These are phyloP conservation scores for Xylariaceae sp. DNA, from an alignment of 2,329 filamentous ascomycete genomes.

Conservation along the genomic window DNA sequence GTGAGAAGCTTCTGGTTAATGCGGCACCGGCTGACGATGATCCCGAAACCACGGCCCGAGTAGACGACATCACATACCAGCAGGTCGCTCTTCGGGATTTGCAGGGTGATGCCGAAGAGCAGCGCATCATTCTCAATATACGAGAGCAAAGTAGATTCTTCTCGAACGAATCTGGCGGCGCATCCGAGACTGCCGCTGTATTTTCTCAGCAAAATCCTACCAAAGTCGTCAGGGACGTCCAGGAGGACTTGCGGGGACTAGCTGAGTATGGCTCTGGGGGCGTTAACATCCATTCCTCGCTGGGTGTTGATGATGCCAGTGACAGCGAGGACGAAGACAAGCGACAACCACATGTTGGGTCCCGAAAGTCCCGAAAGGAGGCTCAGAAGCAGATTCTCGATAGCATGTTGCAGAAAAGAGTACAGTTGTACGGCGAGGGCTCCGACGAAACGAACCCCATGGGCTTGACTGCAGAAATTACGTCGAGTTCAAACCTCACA, in stretches of 20 bases:
- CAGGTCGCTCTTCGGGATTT: slow-evolving; percentile 77
- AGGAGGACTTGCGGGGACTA: slow-evolving; percentile 54
- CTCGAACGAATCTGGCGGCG: slow-evolving; percentile 50
- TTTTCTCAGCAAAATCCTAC: slow-evolving; percentile 67
- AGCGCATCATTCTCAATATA: slow-evolving; percentile 77
- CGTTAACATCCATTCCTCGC: slow-evolving; percentile 56
- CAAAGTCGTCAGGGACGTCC: slow-evolving; percentile 61
- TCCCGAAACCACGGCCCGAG: slow-evolving; percentile 54
- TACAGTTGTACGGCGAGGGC: slow-evolving; percentile 50
- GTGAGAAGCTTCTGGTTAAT: slow-evolving; percentile 87
- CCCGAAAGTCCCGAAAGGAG: slow-evolving; percentile 57
- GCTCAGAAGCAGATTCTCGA: slow-evolving; percentile 63
- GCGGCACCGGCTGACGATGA: slow-evolving; percentile 74
- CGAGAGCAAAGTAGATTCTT: slow-evolving; percentile 84
- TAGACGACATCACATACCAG: slow-evolving; percentile 68
- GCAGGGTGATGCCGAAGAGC: slow-evolving; percentile 65
- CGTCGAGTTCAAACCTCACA: slow-evolving; percentile 59
- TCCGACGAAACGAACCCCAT: slow-evolving; percentile 47
- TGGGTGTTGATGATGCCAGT: slow-evolving; percentile 66
- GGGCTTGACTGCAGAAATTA: slow-evolving; percentile 51
- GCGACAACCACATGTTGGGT: slow-evolving; percentile 58
- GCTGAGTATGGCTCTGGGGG: slow-evolving; percentile 45
- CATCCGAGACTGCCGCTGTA: slow-evolving; percentile 41
- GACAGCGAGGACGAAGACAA: slow-evolving; percentile 60
- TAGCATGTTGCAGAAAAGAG: slow-evolving; percentile 57